Percentiles rank a stretch among this genome's conserved stretches.
Conservation (phyloP, 352 stramenopile genomes). For the Phytopythium cucurbitacearum region DNA sequence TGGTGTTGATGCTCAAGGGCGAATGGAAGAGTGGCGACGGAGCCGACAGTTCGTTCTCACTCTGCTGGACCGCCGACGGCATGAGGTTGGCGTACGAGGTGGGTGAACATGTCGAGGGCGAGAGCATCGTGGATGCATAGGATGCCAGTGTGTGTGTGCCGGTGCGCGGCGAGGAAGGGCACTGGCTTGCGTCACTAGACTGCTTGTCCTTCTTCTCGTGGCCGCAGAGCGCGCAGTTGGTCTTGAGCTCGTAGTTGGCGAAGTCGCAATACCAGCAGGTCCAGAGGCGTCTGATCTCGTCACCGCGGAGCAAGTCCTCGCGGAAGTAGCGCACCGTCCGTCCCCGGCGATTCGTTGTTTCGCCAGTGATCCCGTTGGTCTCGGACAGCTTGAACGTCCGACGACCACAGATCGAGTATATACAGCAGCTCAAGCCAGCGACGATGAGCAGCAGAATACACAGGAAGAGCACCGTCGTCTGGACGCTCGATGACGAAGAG, state of each 20-base stretch:
- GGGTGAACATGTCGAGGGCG: conserved; percentile 8
- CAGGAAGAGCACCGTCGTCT: conserved; percentile 20
- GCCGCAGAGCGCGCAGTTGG: conserved; percentile 38
- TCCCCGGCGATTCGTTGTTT: background rate
- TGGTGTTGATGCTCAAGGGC: background rate
- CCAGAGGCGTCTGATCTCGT: conserved; percentile 47
- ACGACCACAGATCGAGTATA: conserved; percentile 28
- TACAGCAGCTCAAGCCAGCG: conserved; percentile 16
- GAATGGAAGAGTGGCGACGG: conserved; percentile 2
- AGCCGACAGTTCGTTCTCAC: background rate
- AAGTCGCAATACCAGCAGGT: conserved; percentile 54
- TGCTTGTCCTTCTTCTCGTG: conserved; percentile 31
- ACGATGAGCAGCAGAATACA: conserved; percentile 30
- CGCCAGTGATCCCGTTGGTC: background rate
- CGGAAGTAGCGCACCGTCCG: conserved; percentile 23
- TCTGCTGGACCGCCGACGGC: background rate
- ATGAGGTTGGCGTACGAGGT: background rate
- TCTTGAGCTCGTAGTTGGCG: conserved; percentile 58
- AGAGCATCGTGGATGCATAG: conserved; percentile 22
- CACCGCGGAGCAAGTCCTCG: conserved; percentile 45
- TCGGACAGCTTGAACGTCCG: conserved; percentile 20
- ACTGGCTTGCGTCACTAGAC: conserved; percentile 15
- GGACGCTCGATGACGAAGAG: background rate
- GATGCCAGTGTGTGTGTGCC: conserved; percentile 24
- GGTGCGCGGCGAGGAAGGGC: conserved; percentile 16